Conservation (phyloP, 495 filamentous ascomycete species). For the Penicillium robsamsonii region DNA sequence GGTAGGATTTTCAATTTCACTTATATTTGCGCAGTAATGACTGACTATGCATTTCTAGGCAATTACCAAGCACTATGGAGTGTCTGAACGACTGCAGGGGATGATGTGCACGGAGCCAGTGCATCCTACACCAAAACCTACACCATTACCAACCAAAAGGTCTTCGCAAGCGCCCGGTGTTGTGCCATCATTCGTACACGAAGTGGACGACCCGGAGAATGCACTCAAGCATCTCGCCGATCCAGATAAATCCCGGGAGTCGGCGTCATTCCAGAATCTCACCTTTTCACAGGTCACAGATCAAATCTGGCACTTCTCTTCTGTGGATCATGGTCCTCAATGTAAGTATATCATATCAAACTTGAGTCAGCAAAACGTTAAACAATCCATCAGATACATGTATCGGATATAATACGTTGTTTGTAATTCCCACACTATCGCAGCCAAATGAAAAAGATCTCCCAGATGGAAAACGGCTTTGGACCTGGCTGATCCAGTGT, state of each 20-base stretch:
- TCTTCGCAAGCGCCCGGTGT: slow-evolving; percentile 15
- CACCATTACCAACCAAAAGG: slow-evolving; percentile 13
- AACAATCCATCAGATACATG: slow-evolving; percentile 58
- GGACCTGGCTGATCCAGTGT: slow-evolving; percentile 82
- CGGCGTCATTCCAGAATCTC: slow-evolving; percentile 29
- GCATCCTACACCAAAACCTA: slow-evolving; percentile 21
- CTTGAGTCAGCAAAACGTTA: not conserved
- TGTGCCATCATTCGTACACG: slow-evolving; percentile 11
- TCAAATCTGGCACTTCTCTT: slow-evolving; percentile 65
- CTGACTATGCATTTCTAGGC: slow-evolving; percentile 18
- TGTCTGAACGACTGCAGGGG: slow-evolving; percentile 64
- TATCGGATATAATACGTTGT: slow-evolving; percentile 78
- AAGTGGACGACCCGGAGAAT: slow-evolving; percentile 37
- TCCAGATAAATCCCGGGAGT: slow-evolving; percentile 22
- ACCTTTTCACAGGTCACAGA: slow-evolving; percentile 51
- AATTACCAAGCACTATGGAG: slow-evolving; percentile 56
- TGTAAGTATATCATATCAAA: slow-evolving; percentile 34
- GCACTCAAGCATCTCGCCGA: slow-evolving; percentile 29
- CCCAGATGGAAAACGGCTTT: slow-evolving; percentile 62
- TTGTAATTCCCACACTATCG: slow-evolving; percentile 48
- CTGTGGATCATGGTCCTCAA: slow-evolving; percentile 57
- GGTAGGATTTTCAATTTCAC: slow-evolving; percentile 22
- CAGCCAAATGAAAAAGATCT: slow-evolving; percentile 44
- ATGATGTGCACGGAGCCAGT: slow-evolving; percentile 62
- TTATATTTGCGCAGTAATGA: not conserved